These are phyloP conservation scores for Neltuma alba DNA, from an alignment of 306 rosid species.

Conservation along the genomic window DNA sequence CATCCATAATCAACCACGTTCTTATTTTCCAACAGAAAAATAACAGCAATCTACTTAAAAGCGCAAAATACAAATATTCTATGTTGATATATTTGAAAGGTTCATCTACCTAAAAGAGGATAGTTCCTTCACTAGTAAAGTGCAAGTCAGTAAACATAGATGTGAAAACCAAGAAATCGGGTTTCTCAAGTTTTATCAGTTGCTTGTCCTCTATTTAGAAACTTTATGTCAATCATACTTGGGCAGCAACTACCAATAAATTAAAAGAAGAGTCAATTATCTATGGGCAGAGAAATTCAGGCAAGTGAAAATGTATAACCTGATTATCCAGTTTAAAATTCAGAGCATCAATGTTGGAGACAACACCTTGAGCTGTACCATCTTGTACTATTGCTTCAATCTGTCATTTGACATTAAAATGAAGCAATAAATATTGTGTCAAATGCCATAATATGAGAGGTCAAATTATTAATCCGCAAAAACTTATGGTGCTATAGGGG, in stretches of 20 bases:
- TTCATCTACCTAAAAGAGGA: background rate
- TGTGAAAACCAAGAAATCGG: background rate
- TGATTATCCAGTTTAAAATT: slow-evolving; percentile 80
- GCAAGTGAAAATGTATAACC: slow-evolving; percentile 48
- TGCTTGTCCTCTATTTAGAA: background rate
- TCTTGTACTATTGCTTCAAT: slow-evolving; percentile 87
- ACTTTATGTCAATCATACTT: background rate
- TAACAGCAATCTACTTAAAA: background rate
- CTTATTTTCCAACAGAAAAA: background rate
- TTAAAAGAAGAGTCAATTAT: background rate
- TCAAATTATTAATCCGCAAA: slow-evolving; percentile 25
- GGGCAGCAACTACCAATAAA: background rate
- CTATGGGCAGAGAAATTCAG: background rate
- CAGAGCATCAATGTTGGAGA: slow-evolving; percentile 72
- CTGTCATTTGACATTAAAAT: slow-evolving; percentile 52
- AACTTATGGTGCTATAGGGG: background rate
- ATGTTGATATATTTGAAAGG: background rate
- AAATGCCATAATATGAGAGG: slow-evolving; percentile 24
- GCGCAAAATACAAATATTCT: slow-evolving; percentile 6
- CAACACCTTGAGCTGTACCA: slow-evolving; percentile 67
- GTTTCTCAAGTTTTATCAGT: background rate
- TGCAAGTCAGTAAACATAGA: background rate
- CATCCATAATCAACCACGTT: background rate
- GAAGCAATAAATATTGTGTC: slow-evolving; percentile 9
- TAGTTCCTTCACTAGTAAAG: background rate